Evolutionary conservation across 345 rosid genomes (phyloP).

Genomic region (Acer saccharum): DNA sequence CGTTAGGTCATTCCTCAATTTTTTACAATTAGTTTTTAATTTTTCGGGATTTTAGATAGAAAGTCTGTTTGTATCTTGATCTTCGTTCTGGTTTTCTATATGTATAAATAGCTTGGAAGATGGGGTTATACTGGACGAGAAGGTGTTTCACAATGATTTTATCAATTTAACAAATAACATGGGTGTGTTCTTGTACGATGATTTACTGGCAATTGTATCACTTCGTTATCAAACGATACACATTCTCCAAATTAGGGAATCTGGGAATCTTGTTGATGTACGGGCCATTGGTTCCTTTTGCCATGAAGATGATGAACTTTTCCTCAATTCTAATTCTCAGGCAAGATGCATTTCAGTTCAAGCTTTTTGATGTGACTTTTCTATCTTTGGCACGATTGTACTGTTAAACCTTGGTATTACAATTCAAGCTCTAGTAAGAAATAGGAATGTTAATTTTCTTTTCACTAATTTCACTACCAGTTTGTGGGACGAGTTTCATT

Average conservation of each 20-base stretch:
- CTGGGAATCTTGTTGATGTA: constrained; percentile 82
- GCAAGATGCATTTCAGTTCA: constrained; percentile 39
- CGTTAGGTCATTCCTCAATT: constrained; percentile 50
- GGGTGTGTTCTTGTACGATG: constrained; percentile 93
- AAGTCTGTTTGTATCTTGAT: neutral
- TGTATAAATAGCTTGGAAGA: constrained; percentile 68
- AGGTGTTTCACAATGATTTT: constrained; percentile 81
- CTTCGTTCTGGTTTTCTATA: constrained; percentile 4
- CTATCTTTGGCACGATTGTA: constrained; percentile 3
- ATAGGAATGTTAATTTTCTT: constrained; percentile 3
- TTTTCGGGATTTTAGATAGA: neutral
- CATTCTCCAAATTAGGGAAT: constrained; percentile 89
- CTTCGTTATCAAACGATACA: constrained; percentile 87
- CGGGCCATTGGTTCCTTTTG: constrained; percentile 87
- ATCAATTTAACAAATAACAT: constrained; percentile 71
- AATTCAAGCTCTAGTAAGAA: neutral
- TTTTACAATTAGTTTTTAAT: neutral
- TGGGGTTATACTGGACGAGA: constrained; percentile 79
- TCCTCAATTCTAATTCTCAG: constrained; percentile 77
- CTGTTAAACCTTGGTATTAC: neutral
- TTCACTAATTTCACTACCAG: neutral
- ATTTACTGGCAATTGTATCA: constrained; percentile 82
- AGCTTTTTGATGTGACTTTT: constrained; percentile 23
- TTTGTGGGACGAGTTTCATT: too few relatives aligned
- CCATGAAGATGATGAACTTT: constrained; percentile 92